Conservation (phyloP, 169 alveolate species). For the Cryptosporidium sp. region DNA sequence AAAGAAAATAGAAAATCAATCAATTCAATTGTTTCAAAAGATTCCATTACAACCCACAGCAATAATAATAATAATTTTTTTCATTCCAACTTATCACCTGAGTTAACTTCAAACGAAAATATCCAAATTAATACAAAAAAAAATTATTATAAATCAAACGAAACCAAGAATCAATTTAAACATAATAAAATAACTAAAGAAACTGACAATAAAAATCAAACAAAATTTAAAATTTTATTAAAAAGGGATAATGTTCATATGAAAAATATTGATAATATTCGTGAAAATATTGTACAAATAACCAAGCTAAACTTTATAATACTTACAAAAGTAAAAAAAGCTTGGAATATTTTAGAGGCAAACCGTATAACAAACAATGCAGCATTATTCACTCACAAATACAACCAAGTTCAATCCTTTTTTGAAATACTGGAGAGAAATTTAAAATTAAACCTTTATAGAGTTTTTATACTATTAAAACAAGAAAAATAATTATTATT, state of each 20-base stretch:
- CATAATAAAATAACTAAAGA: not conserved
- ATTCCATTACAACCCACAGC: not conserved
- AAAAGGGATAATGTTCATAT: too few relatives aligned
- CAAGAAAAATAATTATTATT: not conserved
- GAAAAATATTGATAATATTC: not conserved
- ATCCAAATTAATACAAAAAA: not conserved
- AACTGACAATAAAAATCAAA: not conserved
- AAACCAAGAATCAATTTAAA: not conserved
- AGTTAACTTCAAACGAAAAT: not conserved
- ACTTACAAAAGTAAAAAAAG: not conserved
- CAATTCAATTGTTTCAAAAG: conserved; percentile 1
- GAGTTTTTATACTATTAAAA: not conserved
- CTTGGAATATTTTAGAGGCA: conserved; percentile 32
- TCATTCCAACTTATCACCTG: not conserved
- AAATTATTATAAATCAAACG: not conserved
- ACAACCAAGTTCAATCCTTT: conserved; percentile 9
- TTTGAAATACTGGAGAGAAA: conserved; percentile 7
- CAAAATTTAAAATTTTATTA: too few relatives aligned
- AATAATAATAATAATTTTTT: not conserved
- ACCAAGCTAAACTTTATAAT: not conserved
- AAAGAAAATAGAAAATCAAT: conserved; percentile 4
- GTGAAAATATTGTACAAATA: conserved; percentile 6
- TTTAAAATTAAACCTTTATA: not conserved
- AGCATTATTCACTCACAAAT: not conserved
- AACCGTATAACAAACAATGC: not conserved